Base-by-base conservation (phyloP, 371 early-diverging fungal species). In the Haplosporangium sp. region DNA sequence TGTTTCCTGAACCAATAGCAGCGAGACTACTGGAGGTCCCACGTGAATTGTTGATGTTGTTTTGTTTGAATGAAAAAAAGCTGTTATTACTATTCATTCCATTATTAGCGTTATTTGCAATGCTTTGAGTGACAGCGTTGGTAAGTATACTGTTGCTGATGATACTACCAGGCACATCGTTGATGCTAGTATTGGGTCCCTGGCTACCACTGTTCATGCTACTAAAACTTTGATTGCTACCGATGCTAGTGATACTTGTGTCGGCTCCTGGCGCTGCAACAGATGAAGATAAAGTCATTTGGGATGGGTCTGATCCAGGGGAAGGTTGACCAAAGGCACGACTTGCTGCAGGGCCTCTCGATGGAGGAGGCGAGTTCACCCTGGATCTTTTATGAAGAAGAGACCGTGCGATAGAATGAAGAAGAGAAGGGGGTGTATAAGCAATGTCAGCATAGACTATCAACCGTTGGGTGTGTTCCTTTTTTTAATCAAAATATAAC, bases 51-150 rank as follows among this genome's bases (percentile, higher is more conserved):
- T 6, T 56, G 48, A 50, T 66, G 45, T 42, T 42, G 1, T 10
- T 42, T 42, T 69, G 75, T 38, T 68, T 71, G 55, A 56, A 35
- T 9, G 73, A 52, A 53, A 77, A 63, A 67, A 78, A 67, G 64
- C 78, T 78, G 67, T 59, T 78, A 63, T 78, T 78, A 67, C 74
- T 73, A 38, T 69, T 70, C 63, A 69, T 61, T 34, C 63, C 66
- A 55, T 61, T 50, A 17, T 19, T 50, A 17, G 50, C 63, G n/a
- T 37, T 48, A 27, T 27, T 40, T 7, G 39, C 38, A 5, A 61
- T 58, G 45, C 71, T 71, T 19, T 67, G 77, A 39, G 65, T 65
- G 53, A 77, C 62, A 47, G 72, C 56, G 64, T 56, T 77, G 45
- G 53, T 72, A 27, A 78, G 64, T 50, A 78, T 70, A 13, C 78